A percentile compares a stretch with the other conserved stretches of the same genome.
Evolutionary conservation across 768 basidiomycete genomes (phyloP).

Genomic region (Lactifluus hygrophoroides): DNA sequence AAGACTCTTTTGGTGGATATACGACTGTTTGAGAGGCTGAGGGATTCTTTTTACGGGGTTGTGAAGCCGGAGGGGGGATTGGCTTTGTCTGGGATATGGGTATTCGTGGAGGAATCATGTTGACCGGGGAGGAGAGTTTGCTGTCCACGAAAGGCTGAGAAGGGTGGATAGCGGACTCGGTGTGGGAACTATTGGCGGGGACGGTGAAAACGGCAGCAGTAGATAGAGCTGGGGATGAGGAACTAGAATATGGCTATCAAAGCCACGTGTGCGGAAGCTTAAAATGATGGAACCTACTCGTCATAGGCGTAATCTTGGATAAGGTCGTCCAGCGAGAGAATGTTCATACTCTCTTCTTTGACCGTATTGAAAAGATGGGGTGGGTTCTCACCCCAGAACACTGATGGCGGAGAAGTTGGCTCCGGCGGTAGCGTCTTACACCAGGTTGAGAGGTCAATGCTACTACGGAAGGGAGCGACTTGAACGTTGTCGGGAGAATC

Average conservation of each 20-base stretch:
- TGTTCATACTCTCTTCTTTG: constrained; percentile 44
- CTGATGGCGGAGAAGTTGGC: constrained; percentile 30
- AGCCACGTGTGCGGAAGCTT: constrained; percentile 18
- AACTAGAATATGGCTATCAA: constrained; percentile 8
- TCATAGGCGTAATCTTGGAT: constrained; percentile 69
- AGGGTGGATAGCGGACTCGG: not conserved
- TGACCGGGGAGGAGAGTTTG: not conserved
- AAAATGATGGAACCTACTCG: constrained; percentile 42
- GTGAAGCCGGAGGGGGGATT: constrained; percentile 56
- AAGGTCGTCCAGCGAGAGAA: constrained; percentile 64
- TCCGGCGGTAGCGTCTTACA: constrained; percentile 41
- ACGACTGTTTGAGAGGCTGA: constrained; percentile 52
- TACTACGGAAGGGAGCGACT: constrained; percentile 42
- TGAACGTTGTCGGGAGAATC: constrained; percentile 50
- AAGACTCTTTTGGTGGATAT: constrained; percentile 63
- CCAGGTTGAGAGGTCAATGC: constrained; percentile 50
- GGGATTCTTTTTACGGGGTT: constrained; percentile 48
- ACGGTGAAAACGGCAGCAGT: not conserved
- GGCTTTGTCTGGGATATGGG: constrained; percentile 49
- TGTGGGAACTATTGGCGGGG: not conserved
- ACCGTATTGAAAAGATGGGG: constrained; percentile 31
- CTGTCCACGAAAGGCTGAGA: not conserved
- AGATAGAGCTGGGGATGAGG: constrained; percentile 1
- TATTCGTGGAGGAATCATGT: constrained; percentile 21
- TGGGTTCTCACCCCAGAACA: constrained; percentile 37